Base-by-base conservation (phyloP, 2,329 filamentous ascomycete genomes). In the Xylaria sp. region DNA sequence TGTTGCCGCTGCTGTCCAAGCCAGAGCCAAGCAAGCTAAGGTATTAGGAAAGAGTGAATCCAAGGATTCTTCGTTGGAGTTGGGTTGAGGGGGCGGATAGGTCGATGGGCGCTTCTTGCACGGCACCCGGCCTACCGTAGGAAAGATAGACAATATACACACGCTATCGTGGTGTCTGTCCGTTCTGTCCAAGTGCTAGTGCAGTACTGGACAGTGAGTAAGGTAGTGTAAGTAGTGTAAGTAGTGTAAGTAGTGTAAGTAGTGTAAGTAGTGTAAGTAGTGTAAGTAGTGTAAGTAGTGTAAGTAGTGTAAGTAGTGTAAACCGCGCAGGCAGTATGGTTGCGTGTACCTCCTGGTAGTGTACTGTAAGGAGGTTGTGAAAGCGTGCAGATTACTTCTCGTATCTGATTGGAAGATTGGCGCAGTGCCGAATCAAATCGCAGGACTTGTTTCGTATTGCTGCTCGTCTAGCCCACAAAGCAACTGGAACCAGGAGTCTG, bases 381-480 rank as follows among this genome's bases (percentile, higher is more conserved):
- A 18, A 52, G 48, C 39, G 33, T 83, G 81, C 80, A 82, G 80
- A 81, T 81, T 81, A n/a, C 56, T 77, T 80, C 81, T 80, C 82
- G 83, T 83, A 85, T 86, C 76, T 86, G 82, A 83, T 84, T 78
- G 77, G 77, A 66, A 61, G 75, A 74, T 74, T 85, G 83, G 62
- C 80, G 80, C 80, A 81, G 80, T 79, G 61, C 78, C 78, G 73
- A 76, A 77, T 70, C 72, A 69, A 63, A 51, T 70, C 69, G 49
- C 33, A 36, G 33, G 33, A 28, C 9, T 36, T 48, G n/a, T 63
- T 71, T 75, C 72, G 73, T 74, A 74, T 74, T 69, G 71, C 67
- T 64, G 67, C 64, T 67, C 64, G 64, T 66, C 60, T 49, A 49
- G 52, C 54, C 55, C 62, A 60, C 67, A 58, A 62, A 59, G 28